Evolutionary conservation across 768 basidiomycete genomes (phyloP).

Genomic region (Suillus sp.): DNA sequence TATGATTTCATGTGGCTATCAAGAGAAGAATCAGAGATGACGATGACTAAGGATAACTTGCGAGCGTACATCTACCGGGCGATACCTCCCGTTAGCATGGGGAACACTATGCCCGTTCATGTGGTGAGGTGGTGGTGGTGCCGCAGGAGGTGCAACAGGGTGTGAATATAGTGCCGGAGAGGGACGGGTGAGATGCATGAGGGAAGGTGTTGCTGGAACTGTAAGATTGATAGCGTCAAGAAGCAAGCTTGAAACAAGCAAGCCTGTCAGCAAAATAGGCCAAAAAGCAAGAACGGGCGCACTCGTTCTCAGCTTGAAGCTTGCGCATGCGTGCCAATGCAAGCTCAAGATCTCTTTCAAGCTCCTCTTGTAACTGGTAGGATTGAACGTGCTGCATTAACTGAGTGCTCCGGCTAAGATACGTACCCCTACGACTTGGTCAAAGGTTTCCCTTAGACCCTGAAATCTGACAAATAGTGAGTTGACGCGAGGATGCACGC

Average conservation of each 20-base stretch:
- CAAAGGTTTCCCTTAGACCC: constrained; percentile 33
- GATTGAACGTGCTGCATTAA: background rate
- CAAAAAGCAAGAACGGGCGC: constrained; percentile 7
- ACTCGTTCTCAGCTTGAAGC: constrained; percentile 37
- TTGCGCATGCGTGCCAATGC: constrained; percentile 32
- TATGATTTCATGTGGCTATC: constrained; percentile 23
- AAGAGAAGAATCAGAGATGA: constrained; percentile 10
- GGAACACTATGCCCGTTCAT: constrained; percentile 29
- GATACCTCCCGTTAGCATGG: constrained; percentile 31
- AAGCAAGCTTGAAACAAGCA: constrained; percentile 25
- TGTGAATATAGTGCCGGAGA: constrained; percentile 26
- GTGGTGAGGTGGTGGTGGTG: constrained; percentile 17
- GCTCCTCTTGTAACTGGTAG: constrained; percentile 26
- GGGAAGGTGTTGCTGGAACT: constrained; percentile 34
- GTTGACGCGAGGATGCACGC: background rate
- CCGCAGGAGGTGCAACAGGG: background rate
- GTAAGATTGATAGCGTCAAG: constrained; percentile 37
- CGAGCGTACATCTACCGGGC: constrained; percentile 27
- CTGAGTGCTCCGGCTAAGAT: background rate
- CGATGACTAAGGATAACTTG: constrained; percentile 15
- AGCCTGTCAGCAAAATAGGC: background rate
- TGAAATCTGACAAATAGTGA: constrained; percentile 26
- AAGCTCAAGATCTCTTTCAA: constrained; percentile 29
- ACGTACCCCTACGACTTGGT: constrained; percentile 35
- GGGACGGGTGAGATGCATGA: constrained; percentile 33